Conservation (phyloP, 768 basidiomycete genomes). For the Kwoniella dendrophila region DNA sequence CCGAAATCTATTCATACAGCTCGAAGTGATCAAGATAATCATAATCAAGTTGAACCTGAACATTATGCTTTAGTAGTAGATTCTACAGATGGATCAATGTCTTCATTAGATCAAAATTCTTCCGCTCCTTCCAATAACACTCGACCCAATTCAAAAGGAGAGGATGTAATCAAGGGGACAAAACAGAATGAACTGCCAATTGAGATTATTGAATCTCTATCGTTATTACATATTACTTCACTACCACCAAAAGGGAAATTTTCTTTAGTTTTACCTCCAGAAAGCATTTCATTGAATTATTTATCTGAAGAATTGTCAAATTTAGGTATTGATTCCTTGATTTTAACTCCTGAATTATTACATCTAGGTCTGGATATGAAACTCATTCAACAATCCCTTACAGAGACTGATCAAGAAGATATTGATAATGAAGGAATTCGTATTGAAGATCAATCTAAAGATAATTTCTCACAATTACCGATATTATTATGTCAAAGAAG, state of each 20-base stretch:
- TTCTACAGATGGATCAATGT: constrained; percentile 5
- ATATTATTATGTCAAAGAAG: constrained; percentile 19
- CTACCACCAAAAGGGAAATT: constrained; percentile 15
- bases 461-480: no score
- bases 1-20: not conserved
- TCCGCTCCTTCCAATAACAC: not conserved
- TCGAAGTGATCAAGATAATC: not conserved
- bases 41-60: constrained; percentile 11
- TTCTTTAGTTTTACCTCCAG: constrained; percentile 19
- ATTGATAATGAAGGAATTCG: not conserved
- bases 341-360: constrained; percentile 8
- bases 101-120: not conserved
- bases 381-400: not conserved
- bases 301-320: constrained; percentile 10
- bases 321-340: constrained; percentile 14
- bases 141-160: no score
- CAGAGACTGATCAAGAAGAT: not conserved
- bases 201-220: constrained; percentile 23
- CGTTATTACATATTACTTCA: constrained; percentile 20
- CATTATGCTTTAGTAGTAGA: constrained; percentile 21
- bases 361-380: not conserved
- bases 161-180: not conserved
- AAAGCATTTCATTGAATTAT: constrained; percentile 17
- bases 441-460: no score
- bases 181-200: not conserved